These are phyloP conservation scores for Coniophora puteana DNA, from an alignment of 1,284 basidiomycete species.

Conservation along the genomic window DNA sequence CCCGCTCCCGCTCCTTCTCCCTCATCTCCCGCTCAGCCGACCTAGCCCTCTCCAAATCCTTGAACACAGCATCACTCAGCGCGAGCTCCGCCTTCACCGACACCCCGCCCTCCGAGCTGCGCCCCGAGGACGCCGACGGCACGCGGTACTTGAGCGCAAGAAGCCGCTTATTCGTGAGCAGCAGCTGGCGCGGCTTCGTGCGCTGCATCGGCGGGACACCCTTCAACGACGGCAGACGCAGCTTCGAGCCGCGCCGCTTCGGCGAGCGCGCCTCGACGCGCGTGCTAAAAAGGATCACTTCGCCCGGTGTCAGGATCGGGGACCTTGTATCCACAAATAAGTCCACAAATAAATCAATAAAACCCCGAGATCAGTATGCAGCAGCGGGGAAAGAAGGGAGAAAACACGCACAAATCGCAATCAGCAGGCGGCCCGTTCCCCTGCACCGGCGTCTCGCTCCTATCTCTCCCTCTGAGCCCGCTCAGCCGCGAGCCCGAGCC, in stretches of 20 bases:
- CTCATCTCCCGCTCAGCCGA: no score
- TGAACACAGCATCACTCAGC: no score
- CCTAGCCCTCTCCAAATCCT: no score
- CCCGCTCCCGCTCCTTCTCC: slow-evolving; percentile 27
- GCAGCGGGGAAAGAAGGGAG: slow-evolving; percentile 9
- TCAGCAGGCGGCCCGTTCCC: slow-evolving; percentile 39
- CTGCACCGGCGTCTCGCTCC: slow-evolving; percentile 53
- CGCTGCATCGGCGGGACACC: slow-evolving; percentile 44
- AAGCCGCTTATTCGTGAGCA: slow-evolving; percentile 56
- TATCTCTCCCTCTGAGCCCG: slow-evolving; percentile 47
- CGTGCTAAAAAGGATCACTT: slow-evolving; percentile 47
- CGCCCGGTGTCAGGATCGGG: slow-evolving; percentile 39
- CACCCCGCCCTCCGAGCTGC: slow-evolving; percentile 28
- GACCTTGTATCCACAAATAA: slow-evolving; percentile 26
- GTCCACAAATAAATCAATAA: slow-evolving; percentile 2
- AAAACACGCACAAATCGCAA: slow-evolving; percentile 37
- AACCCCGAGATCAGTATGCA: background rate
- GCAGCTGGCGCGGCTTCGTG: slow-evolving; percentile 50
- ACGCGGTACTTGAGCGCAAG: slow-evolving; percentile 32
- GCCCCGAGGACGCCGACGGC: background rate
- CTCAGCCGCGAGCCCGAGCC: slow-evolving; percentile 28
- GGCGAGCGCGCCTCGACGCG: slow-evolving; percentile 51
- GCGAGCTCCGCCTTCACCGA: slow-evolving; percentile 48
- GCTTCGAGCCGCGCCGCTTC: slow-evolving; percentile 54
- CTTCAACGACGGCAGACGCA: slow-evolving; percentile 53